Evolutionary conservation across 768 basidiomycete species (phyloP).

Genomic region (Lactarius hengduanensis): DNA sequence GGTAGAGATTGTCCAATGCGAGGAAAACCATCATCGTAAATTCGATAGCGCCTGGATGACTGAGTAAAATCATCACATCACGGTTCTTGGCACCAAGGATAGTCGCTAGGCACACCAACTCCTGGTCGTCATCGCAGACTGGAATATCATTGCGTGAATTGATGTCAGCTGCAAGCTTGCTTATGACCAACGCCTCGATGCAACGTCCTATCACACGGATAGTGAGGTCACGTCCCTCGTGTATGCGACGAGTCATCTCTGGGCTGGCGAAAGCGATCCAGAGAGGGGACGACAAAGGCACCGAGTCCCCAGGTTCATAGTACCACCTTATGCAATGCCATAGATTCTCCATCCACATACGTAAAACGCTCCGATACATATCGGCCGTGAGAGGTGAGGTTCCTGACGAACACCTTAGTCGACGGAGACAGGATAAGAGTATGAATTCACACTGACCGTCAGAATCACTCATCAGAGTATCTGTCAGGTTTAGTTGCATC

Average conservation of each 20-base stretch:
- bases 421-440: background rate
- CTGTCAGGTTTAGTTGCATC: background rate
- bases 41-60: background rate
- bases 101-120: background rate
- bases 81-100: background rate
- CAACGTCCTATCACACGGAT: background rate
- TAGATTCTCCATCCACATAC: too few relatives aligned
- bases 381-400: background rate
- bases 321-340: too few relatives aligned
- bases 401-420: background rate
- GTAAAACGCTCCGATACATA: background rate
- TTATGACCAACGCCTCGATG: background rate
- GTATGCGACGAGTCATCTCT: too few relatives aligned
- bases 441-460: background rate
- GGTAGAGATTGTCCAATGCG: too few relatives aligned
- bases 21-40: background rate
- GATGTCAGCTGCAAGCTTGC: background rate
- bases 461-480: background rate
- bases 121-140: too few relatives aligned
- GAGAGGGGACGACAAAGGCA: background rate
- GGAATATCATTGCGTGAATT: background rate
- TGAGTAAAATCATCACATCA: background rate
- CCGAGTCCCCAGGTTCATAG: background rate
- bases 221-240: background rate
- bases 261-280: background rate